Conservation (phyloP, 768 basidiomycete genomes). For the Trametes cinnabarina region DNA sequence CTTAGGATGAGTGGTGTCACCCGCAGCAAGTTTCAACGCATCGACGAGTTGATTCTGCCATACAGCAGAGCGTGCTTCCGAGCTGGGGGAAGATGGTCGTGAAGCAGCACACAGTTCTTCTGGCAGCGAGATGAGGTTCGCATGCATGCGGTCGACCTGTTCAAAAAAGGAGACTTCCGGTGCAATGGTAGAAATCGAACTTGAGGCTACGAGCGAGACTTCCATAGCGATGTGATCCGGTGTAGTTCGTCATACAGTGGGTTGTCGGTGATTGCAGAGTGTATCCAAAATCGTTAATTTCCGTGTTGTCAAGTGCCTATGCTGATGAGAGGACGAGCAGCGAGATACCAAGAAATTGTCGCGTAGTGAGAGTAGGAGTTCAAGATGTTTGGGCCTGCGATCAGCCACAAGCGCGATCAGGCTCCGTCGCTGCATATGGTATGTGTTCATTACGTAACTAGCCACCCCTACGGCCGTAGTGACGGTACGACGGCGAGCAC, state of each 20-base stretch:
- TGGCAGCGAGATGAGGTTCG: constrained; percentile 3
- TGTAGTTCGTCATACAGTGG: not conserved
- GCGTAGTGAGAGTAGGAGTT: no score
- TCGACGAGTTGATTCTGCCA: constrained; percentile 36
- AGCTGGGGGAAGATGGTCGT: constrained; percentile 33
- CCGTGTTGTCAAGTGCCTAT: no score
- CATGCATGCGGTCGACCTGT: not conserved
- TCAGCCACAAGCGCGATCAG: not conserved
- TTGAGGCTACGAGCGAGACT: not conserved
- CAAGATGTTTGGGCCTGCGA: not conserved
- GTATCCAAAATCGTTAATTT: no score
- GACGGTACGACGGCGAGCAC: no score
- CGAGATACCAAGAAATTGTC: no score
- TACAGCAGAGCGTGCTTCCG: constrained; percentile 30
- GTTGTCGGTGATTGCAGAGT: no score
- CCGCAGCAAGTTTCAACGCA: constrained; percentile 35
- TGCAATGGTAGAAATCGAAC: not conserved
- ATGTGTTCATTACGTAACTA: not conserved
- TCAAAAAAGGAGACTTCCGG: not conserved
- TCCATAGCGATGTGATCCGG: not conserved
- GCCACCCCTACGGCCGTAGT: no score
- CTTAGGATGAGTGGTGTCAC: constrained; percentile 43
- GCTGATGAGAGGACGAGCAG: no score
- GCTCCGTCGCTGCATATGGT: not conserved
- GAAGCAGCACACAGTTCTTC: constrained; percentile 37